phyloP scores from a whole-genome alignment of 768 basidiomycete genomes.

The Podaxis rugospora region DNA sequence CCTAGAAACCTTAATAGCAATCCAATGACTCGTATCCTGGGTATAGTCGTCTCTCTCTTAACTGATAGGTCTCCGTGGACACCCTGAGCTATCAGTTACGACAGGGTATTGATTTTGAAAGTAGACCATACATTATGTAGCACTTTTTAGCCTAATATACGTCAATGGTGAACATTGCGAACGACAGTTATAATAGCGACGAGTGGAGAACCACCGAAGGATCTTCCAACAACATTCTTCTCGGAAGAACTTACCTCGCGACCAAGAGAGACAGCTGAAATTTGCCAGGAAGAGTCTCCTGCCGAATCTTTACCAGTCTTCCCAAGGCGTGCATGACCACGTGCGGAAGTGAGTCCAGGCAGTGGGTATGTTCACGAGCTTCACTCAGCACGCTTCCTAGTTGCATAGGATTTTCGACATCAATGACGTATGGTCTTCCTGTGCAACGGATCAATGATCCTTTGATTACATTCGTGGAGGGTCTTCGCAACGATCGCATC shows the following conservation, averaged over 20 bases:
- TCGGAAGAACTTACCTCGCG: not conserved
- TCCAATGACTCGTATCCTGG: no score
- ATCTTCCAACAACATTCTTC: slow-evolving; percentile 24
- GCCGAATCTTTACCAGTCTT: not conserved
- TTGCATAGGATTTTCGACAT: not conserved
- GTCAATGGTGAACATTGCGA: no score
- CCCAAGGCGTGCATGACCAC: slow-evolving; percentile 5
- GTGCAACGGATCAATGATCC: not conserved
- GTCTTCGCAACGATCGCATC: not conserved
- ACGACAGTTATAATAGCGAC: slow-evolving; percentile 10
- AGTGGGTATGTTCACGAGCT: slow-evolving; percentile 2
- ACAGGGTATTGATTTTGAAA: no score
- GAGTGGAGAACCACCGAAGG: slow-evolving; percentile 21
- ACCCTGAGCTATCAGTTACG: no score
- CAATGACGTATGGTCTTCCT: not conserved
- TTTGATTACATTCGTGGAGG: not conserved
- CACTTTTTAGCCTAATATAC: no score
- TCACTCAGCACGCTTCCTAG: not conserved
- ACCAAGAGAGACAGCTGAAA: slow-evolving; percentile 2
- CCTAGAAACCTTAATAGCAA: no score
- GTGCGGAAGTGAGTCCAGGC: slow-evolving; percentile 4
- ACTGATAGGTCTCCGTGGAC: no score
- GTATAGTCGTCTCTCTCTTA: no score
- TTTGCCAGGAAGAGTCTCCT: slow-evolving; percentile 5
- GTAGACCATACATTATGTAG: no score